Conservation (phyloP, 176 grass and related monocot genomes). For the Zoysia japonica region DNA sequence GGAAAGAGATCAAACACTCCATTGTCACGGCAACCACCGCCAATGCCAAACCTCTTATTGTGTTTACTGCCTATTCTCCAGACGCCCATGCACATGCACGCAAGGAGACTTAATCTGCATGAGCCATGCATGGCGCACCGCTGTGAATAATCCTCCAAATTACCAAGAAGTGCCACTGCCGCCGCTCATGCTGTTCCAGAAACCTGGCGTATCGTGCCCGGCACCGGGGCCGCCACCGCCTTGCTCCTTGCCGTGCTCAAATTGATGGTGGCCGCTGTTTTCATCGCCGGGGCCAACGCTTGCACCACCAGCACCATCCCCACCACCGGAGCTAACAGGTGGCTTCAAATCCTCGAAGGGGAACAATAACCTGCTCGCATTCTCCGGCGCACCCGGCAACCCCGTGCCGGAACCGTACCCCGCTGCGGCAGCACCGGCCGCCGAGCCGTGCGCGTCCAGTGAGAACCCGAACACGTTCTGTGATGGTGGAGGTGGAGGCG, state of each 20-base stretch:
- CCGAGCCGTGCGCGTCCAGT: slow-evolving; percentile 48
- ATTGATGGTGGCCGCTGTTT: slow-evolving; percentile 37
- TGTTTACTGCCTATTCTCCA: slow-evolving; percentile 32
- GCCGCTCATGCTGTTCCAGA: slow-evolving; percentile 66
- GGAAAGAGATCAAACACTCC: slow-evolving; percentile 44
- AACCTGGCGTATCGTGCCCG: slow-evolving; percentile 48
- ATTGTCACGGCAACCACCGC: slow-evolving; percentile 22
- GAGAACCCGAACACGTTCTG: slow-evolving; percentile 64
- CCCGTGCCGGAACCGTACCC: slow-evolving; percentile 41
- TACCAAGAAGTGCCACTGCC: slow-evolving; percentile 71
- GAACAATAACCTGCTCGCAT: slow-evolving; percentile 62
- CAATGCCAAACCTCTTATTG: slow-evolving; percentile 52
- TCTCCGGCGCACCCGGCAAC: slow-evolving; percentile 57
- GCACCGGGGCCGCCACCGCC: neutral
- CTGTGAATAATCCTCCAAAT: slow-evolving; percentile 11
- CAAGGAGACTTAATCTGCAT: slow-evolving; percentile 14
- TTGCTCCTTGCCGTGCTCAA: slow-evolving; percentile 57
- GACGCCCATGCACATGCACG: neutral
- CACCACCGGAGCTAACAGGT: slow-evolving; percentile 32
- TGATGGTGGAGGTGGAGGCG: slow-evolving; percentile 23
- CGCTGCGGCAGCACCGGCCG: slow-evolving; percentile 22
- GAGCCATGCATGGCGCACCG: slow-evolving; percentile 45
- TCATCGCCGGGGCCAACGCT: slow-evolving; percentile 36
- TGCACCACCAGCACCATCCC: slow-evolving; percentile 4
- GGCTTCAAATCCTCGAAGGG: slow-evolving; percentile 84